Evolutionary conservation across 768 basidiomycete species (phyloP), one percentile per base, ranked within the genome.

Genomic region (Termitomyces sp.): DNA sequence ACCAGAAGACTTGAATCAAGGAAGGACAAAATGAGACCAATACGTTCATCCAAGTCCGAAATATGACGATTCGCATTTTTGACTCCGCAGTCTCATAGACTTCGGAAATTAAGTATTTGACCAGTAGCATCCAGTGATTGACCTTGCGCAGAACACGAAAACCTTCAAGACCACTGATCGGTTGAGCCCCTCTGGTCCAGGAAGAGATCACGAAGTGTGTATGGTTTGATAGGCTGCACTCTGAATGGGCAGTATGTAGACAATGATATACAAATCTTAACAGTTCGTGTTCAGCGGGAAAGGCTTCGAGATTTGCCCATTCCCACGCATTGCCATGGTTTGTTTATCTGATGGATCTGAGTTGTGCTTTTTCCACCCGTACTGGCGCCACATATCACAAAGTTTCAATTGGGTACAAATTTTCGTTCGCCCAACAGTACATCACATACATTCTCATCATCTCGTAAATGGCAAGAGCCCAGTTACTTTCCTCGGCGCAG

Each of bases 401-500:
- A 20, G 5, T 20, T 44, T 13, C 43, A 22, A 24, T 13, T 13
- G 4, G 12, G 4, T 24, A 26, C 43, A 5, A 26, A 28, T 46
- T n/a, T 30, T 30, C 30, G 30, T 30, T 30, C 13, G 22, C 44
- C 13, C 26, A 2, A 28, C 28, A 30, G 14, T 5, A 26, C 28
- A n/a, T 12, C 47, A 16, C 47, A 32, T 18, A 32, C 4, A 6
- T 24, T 26, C 35, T 26, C 33, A 35, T 50, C 49, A 18, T 16
- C 12, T 30, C n/a, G 26, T 14, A n/a, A 42, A 53, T 38, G 18
- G n/a, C 26, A 20, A 53, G 36, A n/a, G n/a, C 50, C 16, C 35
- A 38, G 48, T 73, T 87, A n/a, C 65, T 77, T 30, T 54, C 67
- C 47, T 73, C 80, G 33, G 78, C 85, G 0, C 69, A 72, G 54